phyloP scores from a whole-genome alignment of 2,329 filamentous ascomycete species.

The Alternaria dauci region DNA sequence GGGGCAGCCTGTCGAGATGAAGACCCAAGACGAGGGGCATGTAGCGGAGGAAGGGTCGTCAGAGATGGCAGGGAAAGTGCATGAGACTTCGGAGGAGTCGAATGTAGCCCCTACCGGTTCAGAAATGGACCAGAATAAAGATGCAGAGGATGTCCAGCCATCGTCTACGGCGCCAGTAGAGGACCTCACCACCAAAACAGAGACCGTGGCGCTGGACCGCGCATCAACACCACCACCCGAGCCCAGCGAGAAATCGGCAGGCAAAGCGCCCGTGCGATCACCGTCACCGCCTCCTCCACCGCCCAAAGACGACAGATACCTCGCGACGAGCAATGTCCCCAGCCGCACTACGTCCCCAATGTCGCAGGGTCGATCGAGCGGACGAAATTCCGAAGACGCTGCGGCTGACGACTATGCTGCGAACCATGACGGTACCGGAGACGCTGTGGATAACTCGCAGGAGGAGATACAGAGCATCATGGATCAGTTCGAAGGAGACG shows the following conservation, averaged over 20 bases:
- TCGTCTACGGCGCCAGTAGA: slow-evolving; percentile 22
- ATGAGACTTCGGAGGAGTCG: neutral
- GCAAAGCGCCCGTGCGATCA: slow-evolving; percentile 43
- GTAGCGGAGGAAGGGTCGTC: slow-evolving; percentile 7
- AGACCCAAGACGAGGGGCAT: slow-evolving; percentile 16
- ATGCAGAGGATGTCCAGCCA: slow-evolving; percentile 9
- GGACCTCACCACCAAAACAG: slow-evolving; percentile 30
- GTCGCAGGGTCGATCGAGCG: slow-evolving; percentile 49
- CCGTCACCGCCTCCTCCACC: slow-evolving; percentile 58
- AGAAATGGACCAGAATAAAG: neutral
- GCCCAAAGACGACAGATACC: slow-evolving; percentile 62
- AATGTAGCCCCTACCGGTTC: neutral
- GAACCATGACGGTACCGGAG: slow-evolving; percentile 46
- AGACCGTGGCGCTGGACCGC: slow-evolving; percentile 17
- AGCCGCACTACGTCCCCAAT: slow-evolving; percentile 49
- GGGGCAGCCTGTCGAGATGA: slow-evolving; percentile 31
- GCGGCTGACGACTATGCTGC: slow-evolving; percentile 60
- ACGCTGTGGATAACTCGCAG: slow-evolving; percentile 66
- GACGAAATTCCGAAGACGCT: slow-evolving; percentile 49
- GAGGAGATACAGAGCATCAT: slow-evolving; percentile 97
- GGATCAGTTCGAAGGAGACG: slow-evolving; percentile 85
- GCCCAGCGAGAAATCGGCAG: slow-evolving; percentile 33
- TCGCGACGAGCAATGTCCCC: slow-evolving; percentile 53
- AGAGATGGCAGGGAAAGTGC: slow-evolving; percentile 1
- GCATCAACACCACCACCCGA: slow-evolving; percentile 35